Evolutionary conservation across 768 basidiomycete species (phyloP).

Genomic region (Kwoniella botswanensis): DNA sequence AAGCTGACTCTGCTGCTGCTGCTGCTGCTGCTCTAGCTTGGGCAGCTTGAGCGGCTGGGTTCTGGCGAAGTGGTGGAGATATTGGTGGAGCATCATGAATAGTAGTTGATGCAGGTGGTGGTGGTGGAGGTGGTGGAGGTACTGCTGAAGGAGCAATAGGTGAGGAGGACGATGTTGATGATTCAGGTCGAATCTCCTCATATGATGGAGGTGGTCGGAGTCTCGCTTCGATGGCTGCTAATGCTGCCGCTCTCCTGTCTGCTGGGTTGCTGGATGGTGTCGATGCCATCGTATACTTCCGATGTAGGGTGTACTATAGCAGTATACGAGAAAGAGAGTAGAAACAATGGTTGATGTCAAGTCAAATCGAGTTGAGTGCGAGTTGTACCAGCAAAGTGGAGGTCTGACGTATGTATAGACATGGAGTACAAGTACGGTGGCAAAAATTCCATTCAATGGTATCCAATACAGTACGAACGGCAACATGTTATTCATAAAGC

Average conservation of each 20-base stretch:
- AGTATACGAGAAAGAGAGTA: too few relatives aligned
- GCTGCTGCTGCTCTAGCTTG: neutral
- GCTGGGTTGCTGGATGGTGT: neutral
- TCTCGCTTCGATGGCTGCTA: constrained; percentile 42
- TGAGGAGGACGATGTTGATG: neutral
- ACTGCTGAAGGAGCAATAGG: neutral
- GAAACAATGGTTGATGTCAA: too few relatives aligned
- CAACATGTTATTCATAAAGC: too few relatives aligned
- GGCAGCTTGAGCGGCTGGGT: constrained; percentile 10
- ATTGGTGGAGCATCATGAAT: neutral
- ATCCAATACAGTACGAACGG: too few relatives aligned
- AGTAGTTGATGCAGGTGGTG: neutral
- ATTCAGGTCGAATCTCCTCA: neutral
- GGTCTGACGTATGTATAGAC: neutral
- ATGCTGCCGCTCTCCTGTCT: constrained; percentile 26
- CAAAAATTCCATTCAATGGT: too few relatives aligned
- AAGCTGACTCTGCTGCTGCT: neutral
- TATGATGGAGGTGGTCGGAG: constrained; percentile 21
- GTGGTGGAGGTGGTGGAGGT: neutral
- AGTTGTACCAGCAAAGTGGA: too few relatives aligned
- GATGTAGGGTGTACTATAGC: too few relatives aligned
- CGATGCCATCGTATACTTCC: constrained; percentile 8
- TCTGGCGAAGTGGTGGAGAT: neutral
- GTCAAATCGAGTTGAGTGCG: too few relatives aligned
- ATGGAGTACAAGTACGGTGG: neutral